Base-by-base conservation (phyloP, 768 basidiomycete species). In the Kwoniella bestiolae region DNA sequence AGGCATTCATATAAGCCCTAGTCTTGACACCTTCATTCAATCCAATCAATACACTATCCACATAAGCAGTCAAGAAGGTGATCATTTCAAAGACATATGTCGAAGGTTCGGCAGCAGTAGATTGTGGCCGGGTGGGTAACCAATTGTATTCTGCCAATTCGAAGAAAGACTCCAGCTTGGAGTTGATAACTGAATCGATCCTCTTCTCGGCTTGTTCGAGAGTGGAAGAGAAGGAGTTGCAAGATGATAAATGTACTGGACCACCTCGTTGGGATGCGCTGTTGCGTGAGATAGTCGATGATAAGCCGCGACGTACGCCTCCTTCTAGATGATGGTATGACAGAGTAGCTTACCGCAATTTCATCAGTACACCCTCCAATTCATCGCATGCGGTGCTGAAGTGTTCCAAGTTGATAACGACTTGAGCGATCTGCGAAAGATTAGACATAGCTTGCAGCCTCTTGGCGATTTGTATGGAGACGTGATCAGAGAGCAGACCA, bases 91-190 rank as follows among this genome's bases (percentile, higher is more conserved):
- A 90, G 2, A 98, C 85, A 81, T 97, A 97, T 86, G 90, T 90
- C 86, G 92, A 94, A 47, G 94, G 92, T 35, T 87, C 87, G 63
- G 86, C 61, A 2, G 68, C 65, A 0, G 71, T 86, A 11, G 83
- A 79, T 34, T 84, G 83, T 8, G 92, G 68, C 23, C 68, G 45
- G 2, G 67, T 21, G 0, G 83, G 90, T 35, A 89, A 90, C 94
- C 94, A 98, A 73, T 94, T 89, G 79, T 97, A 97, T 81, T 95
- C 92, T 3, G 94, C 90, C 46, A 95, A 84, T 65, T 92, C 96
- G 79, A 96, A 95, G 83, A 95, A 95, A 72, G 93, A 91, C 75
- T 95, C 91, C 6, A 98, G 87, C 78, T 99, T 98, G 23, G 90
- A 90, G 7, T 88, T 86, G 74, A 98, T 94, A 47, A 95, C 85